Evolutionary conservation across 805 yeast species (phyloP), one percentile per base, ranked within the genome.

Genomic region (Nakazawaea anatomiae): DNA sequence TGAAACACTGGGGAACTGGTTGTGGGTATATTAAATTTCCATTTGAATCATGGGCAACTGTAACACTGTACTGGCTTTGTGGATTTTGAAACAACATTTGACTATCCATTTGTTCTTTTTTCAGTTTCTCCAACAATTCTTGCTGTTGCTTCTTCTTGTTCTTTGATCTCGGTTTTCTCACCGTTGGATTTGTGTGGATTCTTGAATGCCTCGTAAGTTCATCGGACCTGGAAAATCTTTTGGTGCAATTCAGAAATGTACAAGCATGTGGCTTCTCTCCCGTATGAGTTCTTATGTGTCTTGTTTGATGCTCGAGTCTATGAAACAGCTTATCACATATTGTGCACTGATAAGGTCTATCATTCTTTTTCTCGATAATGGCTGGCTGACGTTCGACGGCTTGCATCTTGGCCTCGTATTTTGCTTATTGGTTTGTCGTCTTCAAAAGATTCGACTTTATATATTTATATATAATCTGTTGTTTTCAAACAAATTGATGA

Each of bases 221-320:
- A 64, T 85, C 92, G 32, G 85, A 79, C 51, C 92, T 69, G 44
- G 85, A 77, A 60, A 85, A 85, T 53, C 76, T 72, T 67, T 85
- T 85, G 51, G 74, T 70, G 63, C 92, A 85, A 0, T 87, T 87
- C 0, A 86, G 85, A 57, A 75, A 85, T 30, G 81, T 76, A 66
- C 91, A 85, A n/a, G 76, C 77, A 64, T 85, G 90, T 3, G 92
- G 92, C 62, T 83, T 85, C 60, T 86, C 91, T 29, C 92, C 92
- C 0, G 92, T 85, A 60, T 85, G 92, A 10, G 90, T 85, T 60
- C 91, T 71, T 52, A 85, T 83, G 59, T 85, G 92, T 59, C 92
- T 74, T 7, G 90, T 84, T 61, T 84, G 89, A 65, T 85, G 92
- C 60, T 85, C 92, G 42, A 85, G 64, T 52, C 92, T 71, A 61